phyloP scores from a whole-genome alignment of 306 rosid genomes.

The Corylus avellana region DNA sequence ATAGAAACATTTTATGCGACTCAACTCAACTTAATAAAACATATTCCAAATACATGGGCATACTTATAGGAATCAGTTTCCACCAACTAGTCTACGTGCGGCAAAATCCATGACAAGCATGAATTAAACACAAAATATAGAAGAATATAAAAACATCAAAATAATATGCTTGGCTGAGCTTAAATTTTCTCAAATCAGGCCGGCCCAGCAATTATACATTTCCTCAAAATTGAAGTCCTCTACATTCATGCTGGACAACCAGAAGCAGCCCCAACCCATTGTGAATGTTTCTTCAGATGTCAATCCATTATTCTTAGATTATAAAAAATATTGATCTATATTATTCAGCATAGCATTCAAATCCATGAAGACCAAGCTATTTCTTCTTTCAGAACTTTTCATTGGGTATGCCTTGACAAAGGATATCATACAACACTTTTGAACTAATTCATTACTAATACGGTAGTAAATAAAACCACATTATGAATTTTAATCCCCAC shows the following conservation, averaged over 20 bases:
- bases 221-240: background rate
- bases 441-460: background rate
- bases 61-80: background rate
- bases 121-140: background rate
- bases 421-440: background rate
- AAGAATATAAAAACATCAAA: background rate
- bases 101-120: background rate
- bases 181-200: background rate
- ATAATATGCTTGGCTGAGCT: background rate
- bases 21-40: constrained; percentile 3
- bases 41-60: background rate
- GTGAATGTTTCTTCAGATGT: background rate
- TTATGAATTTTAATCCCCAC: background rate
- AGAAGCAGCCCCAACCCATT: background rate
- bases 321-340: background rate
- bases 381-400: background rate
- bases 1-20: background rate
- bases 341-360: background rate
- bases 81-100: background rate
- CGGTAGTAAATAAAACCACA: background rate
- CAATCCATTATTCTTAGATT: background rate
- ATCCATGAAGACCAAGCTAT: background rate
- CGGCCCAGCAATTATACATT: background rate
- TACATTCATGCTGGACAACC: background rate
- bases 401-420: background rate